phyloP scores from a whole-genome alignment of 2,329 filamentous ascomycete species.

The Periconia macrospinosa region DNA sequence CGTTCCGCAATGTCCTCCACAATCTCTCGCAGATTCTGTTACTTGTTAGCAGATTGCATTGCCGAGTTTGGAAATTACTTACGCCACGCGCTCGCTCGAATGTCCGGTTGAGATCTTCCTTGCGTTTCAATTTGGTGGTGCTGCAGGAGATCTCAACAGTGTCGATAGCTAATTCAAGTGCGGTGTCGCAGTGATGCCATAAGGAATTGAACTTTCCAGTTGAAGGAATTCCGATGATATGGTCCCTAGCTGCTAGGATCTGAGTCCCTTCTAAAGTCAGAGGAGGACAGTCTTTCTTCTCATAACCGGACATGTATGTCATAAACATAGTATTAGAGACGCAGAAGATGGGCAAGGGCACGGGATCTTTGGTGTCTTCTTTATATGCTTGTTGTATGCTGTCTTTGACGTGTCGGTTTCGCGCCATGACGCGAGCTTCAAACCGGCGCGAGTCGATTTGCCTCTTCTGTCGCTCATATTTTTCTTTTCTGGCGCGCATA shows the following conservation, averaged over 20 bases:
- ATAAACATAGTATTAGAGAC: slow-evolving; percentile 1
- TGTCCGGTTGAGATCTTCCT: slow-evolving; percentile 14
- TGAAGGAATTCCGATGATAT: background rate
- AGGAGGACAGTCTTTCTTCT: background rate
- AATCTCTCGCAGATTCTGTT: background rate
- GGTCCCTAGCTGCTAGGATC: background rate
- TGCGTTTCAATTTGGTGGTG: slow-evolving; percentile 12
- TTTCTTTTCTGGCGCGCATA: too few species aligned
- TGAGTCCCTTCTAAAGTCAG: background rate
- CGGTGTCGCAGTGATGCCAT: background rate
- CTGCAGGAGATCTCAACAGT: slow-evolving; percentile 22
- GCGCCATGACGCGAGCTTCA: background rate
- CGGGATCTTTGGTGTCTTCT: slow-evolving; percentile 1
- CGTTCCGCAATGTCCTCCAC: background rate
- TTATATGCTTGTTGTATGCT: background rate
- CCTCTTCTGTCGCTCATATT: too few species aligned
- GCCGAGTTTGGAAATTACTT: background rate
- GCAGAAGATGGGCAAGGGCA: background rate
- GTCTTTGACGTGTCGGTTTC: background rate
- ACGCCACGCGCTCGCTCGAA: slow-evolving; percentile 9
- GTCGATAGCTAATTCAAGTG: slow-evolving; percentile 10
- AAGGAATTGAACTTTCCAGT: slow-evolving; percentile 1
- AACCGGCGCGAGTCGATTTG: too few species aligned
- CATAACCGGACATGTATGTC: background rate
- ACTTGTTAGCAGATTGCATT: background rate